These are phyloP conservation scores for Ambrosiella beaveri DNA, from an alignment of 2,329 filamentous ascomycete genomes.

Conservation along the genomic window DNA sequence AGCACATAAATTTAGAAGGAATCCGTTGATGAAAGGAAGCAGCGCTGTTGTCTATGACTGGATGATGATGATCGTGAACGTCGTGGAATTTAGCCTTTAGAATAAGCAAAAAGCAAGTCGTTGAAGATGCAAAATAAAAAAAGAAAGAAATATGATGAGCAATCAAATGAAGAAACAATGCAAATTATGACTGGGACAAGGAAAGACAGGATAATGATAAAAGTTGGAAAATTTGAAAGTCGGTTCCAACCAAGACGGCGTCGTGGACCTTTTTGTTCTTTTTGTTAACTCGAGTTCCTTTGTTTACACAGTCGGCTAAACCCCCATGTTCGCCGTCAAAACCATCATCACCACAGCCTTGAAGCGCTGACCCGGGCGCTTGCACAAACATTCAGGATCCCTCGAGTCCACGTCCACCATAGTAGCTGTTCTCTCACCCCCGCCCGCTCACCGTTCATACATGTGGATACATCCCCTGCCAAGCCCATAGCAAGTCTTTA, in stretches of 20 bases:
- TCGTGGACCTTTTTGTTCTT: too few species aligned
- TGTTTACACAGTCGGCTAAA: too few species aligned
- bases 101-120: not conserved
- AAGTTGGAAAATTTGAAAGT: too few species aligned
- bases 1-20: not conserved
- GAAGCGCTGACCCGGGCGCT: not conserved
- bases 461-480: too few species aligned
- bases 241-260: too few species aligned
- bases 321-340: too few species aligned
- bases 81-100: not conserved
- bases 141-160: not conserved
- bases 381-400: not conserved
- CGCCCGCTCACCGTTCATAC: too few species aligned
- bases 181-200: not conserved
- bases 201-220: not conserved
- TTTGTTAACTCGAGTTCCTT: too few species aligned
- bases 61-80: not conserved
- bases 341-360: not conserved
- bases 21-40: not conserved
- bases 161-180: not conserved
- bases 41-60: not conserved
- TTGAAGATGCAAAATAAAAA: not conserved
- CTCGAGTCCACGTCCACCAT: not conserved
- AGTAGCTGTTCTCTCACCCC: too few species aligned
- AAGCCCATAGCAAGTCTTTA: too few species aligned